Percentiles rank a stretch among this genome's conserved stretches.
phyloP scores from a whole-genome alignment of 2,329 filamentous ascomycete genomes.

The Aspergillus chevalieri region DNA sequence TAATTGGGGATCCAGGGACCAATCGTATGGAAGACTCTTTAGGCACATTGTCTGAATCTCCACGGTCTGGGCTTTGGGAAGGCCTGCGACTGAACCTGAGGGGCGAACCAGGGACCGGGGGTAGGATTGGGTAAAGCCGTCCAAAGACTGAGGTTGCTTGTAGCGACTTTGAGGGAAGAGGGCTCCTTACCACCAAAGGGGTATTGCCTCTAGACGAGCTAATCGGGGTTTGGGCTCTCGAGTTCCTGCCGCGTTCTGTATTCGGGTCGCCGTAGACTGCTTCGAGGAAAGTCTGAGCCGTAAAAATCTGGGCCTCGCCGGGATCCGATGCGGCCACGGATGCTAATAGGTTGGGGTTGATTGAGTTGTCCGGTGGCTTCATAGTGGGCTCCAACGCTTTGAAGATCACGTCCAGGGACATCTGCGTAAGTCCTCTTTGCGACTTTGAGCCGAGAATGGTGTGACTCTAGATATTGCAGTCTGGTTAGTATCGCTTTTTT shows the following conservation, averaged over 20 bases:
- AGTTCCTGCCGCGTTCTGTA: conserved; percentile 53
- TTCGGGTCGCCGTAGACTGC: conserved; percentile 63
- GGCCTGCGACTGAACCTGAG: conserved; percentile 1
- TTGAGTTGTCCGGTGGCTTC: conserved; percentile 50
- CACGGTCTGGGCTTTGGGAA: conserved; percentile 2
- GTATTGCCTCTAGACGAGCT: conserved; percentile 43
- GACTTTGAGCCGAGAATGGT: conserved; percentile 85
- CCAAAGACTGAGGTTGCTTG: conserved; percentile 15
- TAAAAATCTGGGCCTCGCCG: conserved; percentile 71
- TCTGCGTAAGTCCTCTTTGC: conserved; percentile 84
- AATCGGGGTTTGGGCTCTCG: conserved; percentile 64
- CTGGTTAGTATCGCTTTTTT: conserved; percentile 7
- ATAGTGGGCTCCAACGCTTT: conserved; percentile 69
- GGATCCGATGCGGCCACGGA: conserved; percentile 71
- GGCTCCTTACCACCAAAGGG: conserved; percentile 38
- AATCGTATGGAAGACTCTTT: conserved; percentile 11
- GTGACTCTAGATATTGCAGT: conserved; percentile 62
- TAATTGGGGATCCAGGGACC: conserved; percentile 9
- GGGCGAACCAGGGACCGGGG: neutral
- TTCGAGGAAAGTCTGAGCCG: conserved; percentile 72
- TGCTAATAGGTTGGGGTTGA: conserved; percentile 58
- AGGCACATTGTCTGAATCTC: conserved; percentile 1
- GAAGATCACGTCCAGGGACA: conserved; percentile 85
- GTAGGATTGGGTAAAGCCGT: conserved; percentile 4
- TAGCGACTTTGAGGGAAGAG: conserved; percentile 17